Conservation (phyloP, 164 flowering plant species). For the Kalanchoe fedtschenkoi region DNA sequence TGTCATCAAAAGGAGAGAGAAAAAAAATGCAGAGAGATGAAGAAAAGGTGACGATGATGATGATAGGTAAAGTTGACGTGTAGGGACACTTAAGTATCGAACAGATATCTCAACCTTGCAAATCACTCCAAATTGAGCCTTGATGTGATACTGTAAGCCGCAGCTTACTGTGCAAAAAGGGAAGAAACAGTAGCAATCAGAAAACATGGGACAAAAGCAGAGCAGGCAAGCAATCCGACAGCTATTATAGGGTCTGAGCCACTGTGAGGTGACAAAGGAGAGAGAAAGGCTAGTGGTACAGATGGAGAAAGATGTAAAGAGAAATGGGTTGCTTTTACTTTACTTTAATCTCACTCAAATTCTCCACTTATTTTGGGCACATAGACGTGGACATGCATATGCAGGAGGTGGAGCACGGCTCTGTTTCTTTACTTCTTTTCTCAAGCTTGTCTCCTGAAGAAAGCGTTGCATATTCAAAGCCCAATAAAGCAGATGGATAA, state of each 20-base stretch:
- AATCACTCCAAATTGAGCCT: neutral
- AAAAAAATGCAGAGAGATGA: no score
- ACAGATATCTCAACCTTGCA: neutral
- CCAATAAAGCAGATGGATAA: neutral
- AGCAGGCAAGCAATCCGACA: neutral
- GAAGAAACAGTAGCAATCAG: no score
- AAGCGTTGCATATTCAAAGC: constrained; percentile 1
- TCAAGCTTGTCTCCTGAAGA: constrained; percentile 1
- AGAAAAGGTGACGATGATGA: neutral
- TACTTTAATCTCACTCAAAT: neutral
- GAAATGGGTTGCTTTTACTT: constrained; percentile 1
- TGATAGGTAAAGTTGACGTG: neutral
- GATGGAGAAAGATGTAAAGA: neutral
- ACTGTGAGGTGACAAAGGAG: neutral
- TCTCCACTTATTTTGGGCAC: neutral
- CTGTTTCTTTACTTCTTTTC: neutral
- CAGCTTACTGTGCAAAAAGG: no score
- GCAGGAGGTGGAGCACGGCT: neutral
- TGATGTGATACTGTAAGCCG: neutral
- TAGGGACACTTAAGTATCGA: neutral
- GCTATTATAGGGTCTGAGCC: neutral
- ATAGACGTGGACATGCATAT: neutral
- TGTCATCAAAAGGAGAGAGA: neutral
- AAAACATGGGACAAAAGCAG: no score
- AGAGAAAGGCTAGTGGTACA: constrained; percentile 2